Conservation (phyloP, 441 rosid genomes). For the Aquilaria agallochum region DNA sequence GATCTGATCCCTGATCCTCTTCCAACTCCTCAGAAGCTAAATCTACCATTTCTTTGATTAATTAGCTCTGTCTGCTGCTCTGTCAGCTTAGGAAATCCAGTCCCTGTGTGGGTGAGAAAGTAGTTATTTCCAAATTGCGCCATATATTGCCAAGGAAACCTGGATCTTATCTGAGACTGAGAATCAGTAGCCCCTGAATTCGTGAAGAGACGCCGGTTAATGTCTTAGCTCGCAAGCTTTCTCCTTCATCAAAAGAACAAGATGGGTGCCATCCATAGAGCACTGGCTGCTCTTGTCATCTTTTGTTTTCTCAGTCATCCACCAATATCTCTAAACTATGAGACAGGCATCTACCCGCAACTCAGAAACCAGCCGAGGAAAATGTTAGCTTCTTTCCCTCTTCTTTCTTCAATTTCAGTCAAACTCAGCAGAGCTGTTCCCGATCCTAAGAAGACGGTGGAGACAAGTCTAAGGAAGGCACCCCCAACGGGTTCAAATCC, state of each 20-base stretch:
- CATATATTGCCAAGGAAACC: conserved; percentile 8
- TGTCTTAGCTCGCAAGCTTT: conserved; percentile 14
- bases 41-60: neutral
- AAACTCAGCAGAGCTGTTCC: conserved; percentile 24
- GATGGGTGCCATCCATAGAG: conserved; percentile 25
- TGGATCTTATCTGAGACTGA: no score
- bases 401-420: conserved; percentile 23
- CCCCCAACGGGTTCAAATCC: conserved; percentile 56
- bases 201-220: conserved; percentile 6
- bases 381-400: conserved; percentile 30
- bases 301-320: conserved; percentile 26
- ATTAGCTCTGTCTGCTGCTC: conserved; percentile 6
- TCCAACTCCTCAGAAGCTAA: neutral
- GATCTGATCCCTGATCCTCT: conserved; percentile 13
- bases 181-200: neutral
- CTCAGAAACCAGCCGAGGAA: conserved; percentile 28
- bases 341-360: conserved; percentile 19
- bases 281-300: conserved; percentile 23
- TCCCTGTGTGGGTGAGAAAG: neutral
- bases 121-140: conserved; percentile 7
- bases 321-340: conserved; percentile 17
- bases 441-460: conserved; percentile 31
- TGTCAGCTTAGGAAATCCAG: conserved; percentile 4
- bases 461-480: conserved; percentile 40
- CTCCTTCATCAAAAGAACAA: conserved; percentile 11